Evolutionary conservation across 805 yeast species (phyloP), one percentile per base, ranked within the genome.

Genomic region (Scheffersomyces amazonensis): DNA sequence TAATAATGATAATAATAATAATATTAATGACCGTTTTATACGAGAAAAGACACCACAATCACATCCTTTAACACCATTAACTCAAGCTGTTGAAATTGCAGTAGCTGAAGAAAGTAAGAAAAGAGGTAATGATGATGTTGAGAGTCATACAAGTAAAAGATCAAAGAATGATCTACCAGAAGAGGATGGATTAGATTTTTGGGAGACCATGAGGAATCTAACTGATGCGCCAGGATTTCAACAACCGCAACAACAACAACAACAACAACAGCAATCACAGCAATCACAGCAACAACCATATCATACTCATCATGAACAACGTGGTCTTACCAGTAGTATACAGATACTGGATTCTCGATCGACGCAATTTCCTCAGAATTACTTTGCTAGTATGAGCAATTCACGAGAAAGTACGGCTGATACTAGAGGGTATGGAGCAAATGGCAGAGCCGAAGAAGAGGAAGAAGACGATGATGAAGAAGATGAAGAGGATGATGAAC

Each of bases 181-280:
- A 10, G 87, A 80, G 29, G 87, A 79, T 41, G 87, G 77, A 16
- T 48, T 76, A 23, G 88, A 81, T 53, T 83, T 81, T 52, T 82
- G 87, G 84, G 89, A 82, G 44, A 76, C 80, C 2, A 70, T 83
- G 74, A 67, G 83, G 34, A 69, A 79, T 13, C 52, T 81, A 16
- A 76, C 81, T 49, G 46, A 58, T 37, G 31, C 49, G 32, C 39
- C 42, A 32, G 36, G 48, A 25, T 23, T 29, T 11, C 36, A 41
- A 23, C 55, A 27, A 33, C 48, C 36, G 24, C 42, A 34, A 18
- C 34, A 35, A 18, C 16, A 11, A 3, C 35, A 35, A 20, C 39
- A 34, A 20, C 37, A 20, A 9, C 43, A 35, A n/a, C 33, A 30
- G 11, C 31, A 17, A 18, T 21, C 15, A 4, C 19, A 11, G 24